These are phyloP conservation scores for Angomonas deanei DNA, from an alignment of 208 protist species.

Conservation along the genomic window DNA sequence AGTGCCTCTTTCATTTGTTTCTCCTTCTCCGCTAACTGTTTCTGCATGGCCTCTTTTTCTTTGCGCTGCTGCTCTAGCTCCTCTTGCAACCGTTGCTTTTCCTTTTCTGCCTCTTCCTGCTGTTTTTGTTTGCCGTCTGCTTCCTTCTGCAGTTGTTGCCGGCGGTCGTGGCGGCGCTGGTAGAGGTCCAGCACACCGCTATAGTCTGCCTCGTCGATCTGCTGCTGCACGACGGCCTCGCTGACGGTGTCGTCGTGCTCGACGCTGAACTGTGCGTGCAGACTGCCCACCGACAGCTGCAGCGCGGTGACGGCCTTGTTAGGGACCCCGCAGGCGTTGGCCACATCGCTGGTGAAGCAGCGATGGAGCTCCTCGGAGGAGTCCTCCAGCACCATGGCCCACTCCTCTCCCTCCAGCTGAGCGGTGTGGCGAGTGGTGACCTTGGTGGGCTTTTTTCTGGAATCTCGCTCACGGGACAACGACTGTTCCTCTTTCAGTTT, in stretches of 20 bases:
- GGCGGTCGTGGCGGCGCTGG: constrained; percentile 5
- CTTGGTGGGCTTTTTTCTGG: background rate
- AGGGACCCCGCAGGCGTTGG: constrained; percentile 23
- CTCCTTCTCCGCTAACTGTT: constrained; percentile 7
- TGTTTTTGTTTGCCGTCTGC: background rate
- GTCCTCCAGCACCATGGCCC: constrained; percentile 31
- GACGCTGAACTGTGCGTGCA: constrained; percentile 30
- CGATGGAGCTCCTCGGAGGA: constrained; percentile 25
- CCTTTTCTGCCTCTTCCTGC: background rate
- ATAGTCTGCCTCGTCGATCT: constrained; percentile 10
- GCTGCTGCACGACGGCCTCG: constrained; percentile 9
- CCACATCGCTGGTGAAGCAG: constrained; percentile 24
- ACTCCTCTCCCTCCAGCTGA: constrained; percentile 19
- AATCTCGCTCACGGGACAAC: background rate
- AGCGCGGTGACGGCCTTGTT: constrained; percentile 24
- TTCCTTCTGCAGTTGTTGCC: constrained; percentile 5
- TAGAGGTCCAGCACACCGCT: constrained; percentile 8
- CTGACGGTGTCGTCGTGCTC: constrained; percentile 13
- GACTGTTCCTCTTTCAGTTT: background rate
- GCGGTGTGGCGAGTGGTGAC: background rate
- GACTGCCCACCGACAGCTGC: constrained; percentile 14
- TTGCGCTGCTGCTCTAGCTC: background rate
- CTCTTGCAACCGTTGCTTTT: background rate
- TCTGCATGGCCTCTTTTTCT: background rate
- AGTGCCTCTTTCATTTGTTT: background rate